Conservation (phyloP, 768 basidiomycete genomes). For the Trametes villosa region DNA sequence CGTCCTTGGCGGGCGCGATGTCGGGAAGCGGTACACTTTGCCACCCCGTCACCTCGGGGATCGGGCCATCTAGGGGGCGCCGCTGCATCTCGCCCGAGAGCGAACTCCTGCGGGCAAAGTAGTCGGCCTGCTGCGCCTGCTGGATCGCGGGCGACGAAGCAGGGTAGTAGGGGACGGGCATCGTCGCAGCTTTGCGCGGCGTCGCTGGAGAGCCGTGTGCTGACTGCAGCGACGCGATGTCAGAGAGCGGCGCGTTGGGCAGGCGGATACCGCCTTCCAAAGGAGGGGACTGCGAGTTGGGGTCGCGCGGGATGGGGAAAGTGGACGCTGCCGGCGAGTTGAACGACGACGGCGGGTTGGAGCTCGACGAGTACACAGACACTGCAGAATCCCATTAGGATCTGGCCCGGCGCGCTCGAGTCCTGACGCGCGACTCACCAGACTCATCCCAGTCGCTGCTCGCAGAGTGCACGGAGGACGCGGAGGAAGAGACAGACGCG, state of each 20-base stretch:
- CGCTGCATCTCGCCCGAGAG: conserved; percentile 27
- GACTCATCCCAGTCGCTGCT: conserved; percentile 85
- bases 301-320: conserved; percentile 62
- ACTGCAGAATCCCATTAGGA: conserved; percentile 32
- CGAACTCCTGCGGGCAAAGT: conserved; percentile 32
- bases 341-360: conserved; percentile 64
- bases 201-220: conserved; percentile 24
- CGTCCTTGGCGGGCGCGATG: conserved; percentile 27
- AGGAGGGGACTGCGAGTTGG: conserved; percentile 41
- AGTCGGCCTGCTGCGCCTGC: conserved; percentile 28
- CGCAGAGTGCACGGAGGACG: conserved; percentile 56
- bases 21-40: conserved; percentile 38
- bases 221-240: conserved; percentile 58
- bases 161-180: conserved; percentile 32
- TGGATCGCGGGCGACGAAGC: conserved; percentile 18
- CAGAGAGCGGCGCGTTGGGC: conserved; percentile 72
- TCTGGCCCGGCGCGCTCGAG: background rate
- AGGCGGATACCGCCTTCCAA: conserved; percentile 68
- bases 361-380: conserved; percentile 56
- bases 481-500: conserved; percentile 66
- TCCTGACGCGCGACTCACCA: conserved; percentile 48
- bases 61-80: conserved; percentile 21
- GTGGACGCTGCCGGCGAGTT: conserved; percentile 64
- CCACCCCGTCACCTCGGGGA: conserved; percentile 42
- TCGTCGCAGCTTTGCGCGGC: conserved; percentile 35